Base-by-base conservation (phyloP, 2,329 filamentous ascomycete genomes). In the Cytospora piceae region DNA sequence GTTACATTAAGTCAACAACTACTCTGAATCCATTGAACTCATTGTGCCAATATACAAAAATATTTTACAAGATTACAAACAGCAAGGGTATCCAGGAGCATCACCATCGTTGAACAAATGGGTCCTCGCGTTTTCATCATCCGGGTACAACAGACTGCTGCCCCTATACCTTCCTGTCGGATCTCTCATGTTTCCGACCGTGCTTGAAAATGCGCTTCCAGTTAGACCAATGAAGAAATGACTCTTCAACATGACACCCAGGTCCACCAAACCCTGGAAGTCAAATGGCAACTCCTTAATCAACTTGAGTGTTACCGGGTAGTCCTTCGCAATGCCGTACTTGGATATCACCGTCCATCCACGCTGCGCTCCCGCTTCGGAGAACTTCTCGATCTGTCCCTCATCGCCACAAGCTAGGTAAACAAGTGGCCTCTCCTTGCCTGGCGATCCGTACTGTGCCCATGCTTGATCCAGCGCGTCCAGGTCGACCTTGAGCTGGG, bases 271-370 rank as follows among this genome's bases (percentile, higher is more conserved):
- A 8, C 73, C 73, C 53, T 74, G 73, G 39, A 74, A 74, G 63
- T 75, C 73, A 59, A 74, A 75, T 4, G 72, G 63, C 12, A 75
- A 56, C 12, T 58, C 64, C 32, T 71, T 69, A 17, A 75, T 71
- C 58, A 60, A 65, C 52, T 64, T 58, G 5, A 71, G 39, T 0
- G 72, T 71, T 0, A 69, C 58, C 9, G 61, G 34, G 58, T 73
- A 70, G 11, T 65, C 58, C 14, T 59, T 51, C 2, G 71, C 72
- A 3, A 77, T 64, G 6, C 62, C 67, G 71, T 74, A 77, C 63
- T 77, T 77, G 65, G 77, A 72, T 7, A 72, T 76, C 3, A 76
- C 75, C 2, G 72, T 70, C 76, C 76, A 77, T 7, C 76, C 75
- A 39, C 74, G 71, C 31, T 59, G 69, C 14, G 67, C 69, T 1